A percentile compares a stretch with the other conserved stretches of the same genome.
Conservation (phyloP, 148 eudicot genomes). For the Diospyros kaki region DNA sequence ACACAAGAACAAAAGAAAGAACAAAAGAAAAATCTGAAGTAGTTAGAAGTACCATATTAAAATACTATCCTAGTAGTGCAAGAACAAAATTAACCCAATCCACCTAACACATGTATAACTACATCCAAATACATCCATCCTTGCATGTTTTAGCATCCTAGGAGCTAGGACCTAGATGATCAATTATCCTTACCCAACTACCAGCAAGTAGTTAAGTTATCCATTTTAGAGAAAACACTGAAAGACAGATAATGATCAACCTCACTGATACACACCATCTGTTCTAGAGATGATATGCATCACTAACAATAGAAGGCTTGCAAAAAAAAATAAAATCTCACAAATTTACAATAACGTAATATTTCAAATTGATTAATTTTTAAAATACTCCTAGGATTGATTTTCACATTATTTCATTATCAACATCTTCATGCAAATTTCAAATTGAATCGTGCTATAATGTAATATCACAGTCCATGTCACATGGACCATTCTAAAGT, state of each 20-base stretch:
- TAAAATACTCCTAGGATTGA: neutral
- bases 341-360: neutral
- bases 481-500: too few species aligned
- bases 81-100: neutral
- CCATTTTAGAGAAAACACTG: neutral
- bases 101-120: neutral
- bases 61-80: neutral
- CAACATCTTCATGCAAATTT: neutral
- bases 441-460: neutral
- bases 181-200: neutral
- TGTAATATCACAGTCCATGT: neutral
- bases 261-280: neutral
- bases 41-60: neutral
- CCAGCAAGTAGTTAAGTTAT: neutral
- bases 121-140: neutral
- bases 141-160: too few species aligned
- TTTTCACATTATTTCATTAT: neutral
- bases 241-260: neutral
- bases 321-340: neutral
- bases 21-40: neutral
- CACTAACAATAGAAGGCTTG: neutral
- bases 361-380: too few species aligned
- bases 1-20: too few species aligned
- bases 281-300: neutral
- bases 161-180: too few species aligned